Percentiles rank a stretch among this genome's conserved stretches.
phyloP scores from a whole-genome alignment of 352 stramenopile genomes.

The Elongisporangium anandrum region DNA sequence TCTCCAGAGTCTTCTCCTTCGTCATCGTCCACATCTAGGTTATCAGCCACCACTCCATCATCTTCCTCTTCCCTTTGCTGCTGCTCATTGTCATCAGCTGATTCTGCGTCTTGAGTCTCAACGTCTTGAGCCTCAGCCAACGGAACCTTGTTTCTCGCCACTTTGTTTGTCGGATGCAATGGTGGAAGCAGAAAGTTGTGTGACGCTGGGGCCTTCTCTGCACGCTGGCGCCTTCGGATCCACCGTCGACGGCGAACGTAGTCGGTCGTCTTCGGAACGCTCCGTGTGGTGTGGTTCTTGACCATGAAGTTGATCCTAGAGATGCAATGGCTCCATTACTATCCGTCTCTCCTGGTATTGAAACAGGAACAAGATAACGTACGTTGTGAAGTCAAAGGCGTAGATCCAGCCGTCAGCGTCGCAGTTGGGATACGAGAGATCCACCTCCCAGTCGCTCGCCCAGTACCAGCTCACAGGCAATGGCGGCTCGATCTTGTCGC shows the following conservation, averaged over 20 bases:
- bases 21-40: conserved; percentile 11
- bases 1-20: conserved; percentile 25
- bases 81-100: background rate
- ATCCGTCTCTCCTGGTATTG: background rate
- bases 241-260: conserved; percentile 67
- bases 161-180: background rate
- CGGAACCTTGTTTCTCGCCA: conserved; percentile 1
- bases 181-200: background rate
- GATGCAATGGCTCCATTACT: background rate
- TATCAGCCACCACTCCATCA: conserved; percentile 5
- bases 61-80: conserved; percentile 4
- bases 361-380: too few relatives aligned
- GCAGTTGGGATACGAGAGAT: conserved; percentile 44
- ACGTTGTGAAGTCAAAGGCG: conserved; percentile 76
- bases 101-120: background rate
- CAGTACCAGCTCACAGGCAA: conserved; percentile 63
- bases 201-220: conserved; percentile 4
- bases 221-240: conserved; percentile 46
- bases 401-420: conserved; percentile 73
- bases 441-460: conserved; percentile 57
- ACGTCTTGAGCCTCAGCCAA: background rate
- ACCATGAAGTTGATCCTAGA: conserved; percentile 56
- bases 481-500: conserved; percentile 55
- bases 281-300: conserved; percentile 51
- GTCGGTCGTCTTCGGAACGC: conserved; percentile 48